phyloP scores from a whole-genome alignment of 257 asterid species.

The Lycium barbarum region DNA sequence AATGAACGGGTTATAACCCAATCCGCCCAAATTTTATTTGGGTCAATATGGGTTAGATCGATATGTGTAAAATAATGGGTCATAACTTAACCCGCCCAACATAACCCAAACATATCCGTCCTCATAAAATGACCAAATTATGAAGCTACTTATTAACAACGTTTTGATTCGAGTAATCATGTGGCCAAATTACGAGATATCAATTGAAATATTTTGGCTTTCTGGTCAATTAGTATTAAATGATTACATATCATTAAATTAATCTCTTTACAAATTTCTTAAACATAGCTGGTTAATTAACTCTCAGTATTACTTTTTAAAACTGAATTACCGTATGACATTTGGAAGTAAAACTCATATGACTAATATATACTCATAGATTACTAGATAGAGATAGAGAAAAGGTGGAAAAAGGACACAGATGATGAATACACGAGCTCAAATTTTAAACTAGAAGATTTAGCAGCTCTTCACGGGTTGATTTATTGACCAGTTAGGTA shows the following conservation, averaged over 20 bases:
- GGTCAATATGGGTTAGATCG: not conserved
- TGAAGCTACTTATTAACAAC: not conserved
- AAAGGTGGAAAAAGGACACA: not conserved
- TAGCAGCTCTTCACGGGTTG: too few relatives aligned
- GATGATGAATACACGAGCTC: not conserved
- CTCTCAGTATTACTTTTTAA: not conserved
- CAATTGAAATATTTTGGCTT: not conserved
- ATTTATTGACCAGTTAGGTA: too few relatives aligned
- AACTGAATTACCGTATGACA: not conserved
- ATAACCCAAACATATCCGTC: not conserved
- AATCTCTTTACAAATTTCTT: not conserved
- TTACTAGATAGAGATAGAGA: not conserved
- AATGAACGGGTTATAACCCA: not conserved
- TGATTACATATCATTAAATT: not conserved
- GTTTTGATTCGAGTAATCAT: not conserved
- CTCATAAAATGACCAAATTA: not conserved
- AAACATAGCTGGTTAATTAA: not conserved
- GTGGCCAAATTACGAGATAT: not conserved
- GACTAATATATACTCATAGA: not conserved
- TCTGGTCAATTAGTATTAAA: constrained; percentile 7
- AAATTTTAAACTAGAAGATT: too few relatives aligned
- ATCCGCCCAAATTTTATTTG: not conserved
- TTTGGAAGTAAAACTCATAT: not conserved
- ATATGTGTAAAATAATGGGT: not conserved
- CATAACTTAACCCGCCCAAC: not conserved